These are phyloP conservation scores for Fraxinus sp. DNA, from an alignment of 305 asterid species.

Conservation along the genomic window DNA sequence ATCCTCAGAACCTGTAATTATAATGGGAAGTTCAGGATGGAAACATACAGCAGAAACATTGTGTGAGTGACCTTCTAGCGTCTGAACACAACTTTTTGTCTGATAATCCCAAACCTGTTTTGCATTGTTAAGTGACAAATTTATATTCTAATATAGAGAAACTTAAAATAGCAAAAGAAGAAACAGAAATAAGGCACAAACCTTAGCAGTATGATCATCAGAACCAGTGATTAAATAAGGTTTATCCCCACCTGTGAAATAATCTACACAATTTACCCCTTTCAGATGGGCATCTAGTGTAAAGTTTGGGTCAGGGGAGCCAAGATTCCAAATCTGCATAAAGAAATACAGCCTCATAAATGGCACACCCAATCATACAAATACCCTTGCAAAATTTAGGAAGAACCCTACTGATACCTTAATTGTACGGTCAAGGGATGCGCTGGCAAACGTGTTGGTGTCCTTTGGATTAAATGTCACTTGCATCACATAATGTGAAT, in stretches of 20 bases:
- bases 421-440: constrained; percentile 67
- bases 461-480: constrained; percentile 68
- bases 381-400: background rate
- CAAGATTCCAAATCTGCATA: constrained; percentile 65
- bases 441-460: constrained; percentile 67
- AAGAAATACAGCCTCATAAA: constrained; percentile 20
- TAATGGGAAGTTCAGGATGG: constrained; percentile 63
- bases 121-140: constrained; percentile 13
- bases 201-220: constrained; percentile 78
- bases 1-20: constrained; percentile 68
- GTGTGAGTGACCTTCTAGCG: constrained; percentile 64
- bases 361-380: background rate
- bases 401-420: constrained; percentile 35
- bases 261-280: constrained; percentile 73
- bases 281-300: constrained; percentile 63
- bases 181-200: constrained; percentile 25
- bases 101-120: constrained; percentile 68
- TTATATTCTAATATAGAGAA: constrained; percentile 17
- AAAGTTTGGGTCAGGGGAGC: constrained; percentile 66
- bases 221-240: constrained; percentile 65
- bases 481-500: constrained; percentile 72
- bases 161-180: constrained; percentile 14
- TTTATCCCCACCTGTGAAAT: constrained; percentile 59
- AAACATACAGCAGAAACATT: constrained; percentile 63
- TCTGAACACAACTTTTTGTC: constrained; percentile 62